Conservation (phyloP, 352 stramenopile genomes). For the Pythium angustatum region DNA sequence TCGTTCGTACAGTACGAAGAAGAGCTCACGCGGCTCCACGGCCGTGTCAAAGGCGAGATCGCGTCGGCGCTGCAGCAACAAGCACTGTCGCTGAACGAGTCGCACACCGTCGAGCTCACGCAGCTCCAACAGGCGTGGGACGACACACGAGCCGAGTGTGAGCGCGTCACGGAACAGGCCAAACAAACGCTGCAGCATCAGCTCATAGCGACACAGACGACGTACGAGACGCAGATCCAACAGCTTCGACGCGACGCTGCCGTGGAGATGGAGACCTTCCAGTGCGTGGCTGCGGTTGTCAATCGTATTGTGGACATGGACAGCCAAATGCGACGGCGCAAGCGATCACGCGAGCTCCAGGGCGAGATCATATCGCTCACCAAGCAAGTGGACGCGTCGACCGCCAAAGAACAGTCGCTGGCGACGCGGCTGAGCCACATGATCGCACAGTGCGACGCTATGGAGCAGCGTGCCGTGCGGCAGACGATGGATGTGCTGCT, state of each 20-base stretch:
- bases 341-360: slow-evolving; percentile 32
- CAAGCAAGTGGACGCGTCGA: slow-evolving; percentile 28
- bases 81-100: neutral
- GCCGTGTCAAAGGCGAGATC: slow-evolving; percentile 30
- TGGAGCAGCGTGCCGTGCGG: slow-evolving; percentile 42
- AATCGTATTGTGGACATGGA: slow-evolving; percentile 52
- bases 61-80: neutral
- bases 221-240: slow-evolving; percentile 22
- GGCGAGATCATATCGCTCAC: slow-evolving; percentile 41
- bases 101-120: slow-evolving; percentile 30
- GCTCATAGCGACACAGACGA: neutral
- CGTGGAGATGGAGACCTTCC: slow-evolving; percentile 27
- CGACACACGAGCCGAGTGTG: slow-evolving; percentile 34
- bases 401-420: slow-evolving; percentile 38
- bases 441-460: slow-evolving; percentile 28
- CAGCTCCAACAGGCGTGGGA: slow-evolving; percentile 47
- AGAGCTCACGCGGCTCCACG: slow-evolving; percentile 31
- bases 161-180: slow-evolving; percentile 24
- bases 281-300: slow-evolving; percentile 40
- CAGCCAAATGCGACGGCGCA: slow-evolving; percentile 26
- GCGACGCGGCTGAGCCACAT: slow-evolving; percentile 26
- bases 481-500: slow-evolving; percentile 53
- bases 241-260: slow-evolving; percentile 25
- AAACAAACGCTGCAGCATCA: slow-evolving; percentile 8
- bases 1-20: slow-evolving; percentile 54